Conservation (phyloP, 2,329 filamentous ascomycete genomes). For the Aurifilum marmelostoma region DNA sequence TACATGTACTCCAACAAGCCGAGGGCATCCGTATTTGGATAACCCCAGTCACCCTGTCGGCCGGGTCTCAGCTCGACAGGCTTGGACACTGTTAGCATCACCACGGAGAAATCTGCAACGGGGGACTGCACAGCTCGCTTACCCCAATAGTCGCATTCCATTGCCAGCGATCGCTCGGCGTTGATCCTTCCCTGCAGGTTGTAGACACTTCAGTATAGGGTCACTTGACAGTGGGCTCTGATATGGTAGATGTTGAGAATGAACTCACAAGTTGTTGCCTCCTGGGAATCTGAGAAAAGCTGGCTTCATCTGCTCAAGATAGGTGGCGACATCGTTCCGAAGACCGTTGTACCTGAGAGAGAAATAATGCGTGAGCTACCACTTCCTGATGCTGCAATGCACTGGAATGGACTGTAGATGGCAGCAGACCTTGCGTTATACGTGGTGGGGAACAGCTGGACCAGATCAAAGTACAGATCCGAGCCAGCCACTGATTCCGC, state of each 20-base stretch:
- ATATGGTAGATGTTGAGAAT: no score
- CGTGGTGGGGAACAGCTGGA: conserved; percentile 24
- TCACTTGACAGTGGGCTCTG: no score
- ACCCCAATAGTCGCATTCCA: conserved; percentile 46
- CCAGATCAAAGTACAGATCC: conserved; percentile 22
- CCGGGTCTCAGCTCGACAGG: conserved; percentile 38
- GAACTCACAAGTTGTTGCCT: conserved; percentile 20
- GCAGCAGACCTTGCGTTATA: conserved; percentile 40
- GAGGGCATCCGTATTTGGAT: conserved; percentile 51
- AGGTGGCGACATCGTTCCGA: conserved; percentile 10
- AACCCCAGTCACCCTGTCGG: conserved; percentile 48
- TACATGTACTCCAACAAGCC: conserved; percentile 54
- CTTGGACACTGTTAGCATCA: conserved; percentile 22
- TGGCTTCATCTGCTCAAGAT: conserved; percentile 12
- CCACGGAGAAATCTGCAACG: neutral
- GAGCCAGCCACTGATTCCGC: conserved; percentile 13
- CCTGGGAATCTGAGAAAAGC: conserved; percentile 23
- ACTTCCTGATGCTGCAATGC: neutral
- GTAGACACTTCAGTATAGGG: no score
- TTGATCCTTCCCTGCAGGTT: conserved; percentile 10
- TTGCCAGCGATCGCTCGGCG: conserved; percentile 19
- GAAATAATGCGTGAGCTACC: neutral
- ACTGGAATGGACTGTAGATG: neutral
- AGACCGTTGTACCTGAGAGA: conserved; percentile 54
- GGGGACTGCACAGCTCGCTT: no score